Conservation (phyloP, 1,139 yeast species). For the Taphrina populina region DNA sequence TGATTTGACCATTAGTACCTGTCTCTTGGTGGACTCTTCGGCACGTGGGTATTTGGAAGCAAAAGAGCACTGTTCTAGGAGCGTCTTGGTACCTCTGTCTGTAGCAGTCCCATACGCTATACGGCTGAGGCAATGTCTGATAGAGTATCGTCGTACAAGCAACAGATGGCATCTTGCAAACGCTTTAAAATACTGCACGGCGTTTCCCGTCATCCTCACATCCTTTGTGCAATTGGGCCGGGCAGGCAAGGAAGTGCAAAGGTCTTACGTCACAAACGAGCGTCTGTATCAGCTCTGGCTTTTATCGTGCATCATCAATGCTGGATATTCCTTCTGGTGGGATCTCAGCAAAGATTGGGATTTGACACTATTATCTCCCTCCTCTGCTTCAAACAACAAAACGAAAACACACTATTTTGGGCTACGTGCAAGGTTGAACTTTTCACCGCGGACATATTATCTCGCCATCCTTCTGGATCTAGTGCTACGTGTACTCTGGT, state of each 20-base stretch:
- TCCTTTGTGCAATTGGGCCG: conserved; percentile 39
- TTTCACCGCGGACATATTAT: background rate
- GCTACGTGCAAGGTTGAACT: background rate
- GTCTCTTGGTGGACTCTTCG: conserved; percentile 46
- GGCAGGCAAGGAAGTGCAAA: conserved; percentile 20
- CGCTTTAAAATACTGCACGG: conserved; percentile 68
- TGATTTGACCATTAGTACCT: conserved; percentile 53
- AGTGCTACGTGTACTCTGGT: conserved; percentile 59
- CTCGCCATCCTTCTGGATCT: conserved; percentile 12
- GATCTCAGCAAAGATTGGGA: conserved; percentile 90
- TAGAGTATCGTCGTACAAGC: conserved; percentile 55
- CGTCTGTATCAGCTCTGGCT: conserved; percentile 49
- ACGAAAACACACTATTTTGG: background rate
- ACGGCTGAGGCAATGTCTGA: conserved; percentile 75
- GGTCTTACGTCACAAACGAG: conserved; percentile 26
- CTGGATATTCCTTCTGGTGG: conserved; percentile 81
- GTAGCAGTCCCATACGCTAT: conserved; percentile 65
- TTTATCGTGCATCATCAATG: conserved; percentile 57
- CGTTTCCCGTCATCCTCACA: conserved; percentile 60
- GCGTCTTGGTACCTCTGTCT: conserved; percentile 52
- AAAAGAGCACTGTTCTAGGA: conserved; percentile 47
- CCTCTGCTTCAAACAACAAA: background rate
- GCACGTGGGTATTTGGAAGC: conserved; percentile 35
- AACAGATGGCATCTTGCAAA: conserved; percentile 62
- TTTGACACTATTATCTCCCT: conserved; percentile 51